Evolutionary conservation across 129 eudicot species (phyloP).

Genomic region (Ambrosia artemisiifolia): DNA sequence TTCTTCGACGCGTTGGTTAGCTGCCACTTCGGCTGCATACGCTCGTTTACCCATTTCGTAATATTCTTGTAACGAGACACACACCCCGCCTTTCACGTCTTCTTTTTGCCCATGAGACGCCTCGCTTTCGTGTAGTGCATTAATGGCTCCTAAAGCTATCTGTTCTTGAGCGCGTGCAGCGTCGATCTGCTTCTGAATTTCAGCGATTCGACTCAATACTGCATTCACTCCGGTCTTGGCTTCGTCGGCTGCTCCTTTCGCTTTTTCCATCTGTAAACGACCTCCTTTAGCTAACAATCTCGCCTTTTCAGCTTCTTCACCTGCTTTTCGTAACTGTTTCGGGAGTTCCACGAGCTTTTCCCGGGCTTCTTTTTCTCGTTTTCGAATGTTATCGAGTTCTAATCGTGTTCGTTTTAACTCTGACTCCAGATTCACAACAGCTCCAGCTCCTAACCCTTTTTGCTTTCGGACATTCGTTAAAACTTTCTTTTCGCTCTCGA

Average conservation of each 20-base stretch:
- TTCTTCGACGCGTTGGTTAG: slow-evolving; percentile 52
- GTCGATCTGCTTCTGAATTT: slow-evolving; percentile 78
- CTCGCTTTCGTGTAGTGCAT: slow-evolving; percentile 65
- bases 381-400: slow-evolving; percentile 49
- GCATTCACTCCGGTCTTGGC: slow-evolving; percentile 61
- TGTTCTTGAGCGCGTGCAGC: slow-evolving; percentile 80
- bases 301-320: slow-evolving; percentile 63
- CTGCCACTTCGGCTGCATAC: slow-evolving; percentile 76
- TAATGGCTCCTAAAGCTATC: slow-evolving; percentile 73
- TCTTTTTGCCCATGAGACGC: slow-evolving; percentile 41
- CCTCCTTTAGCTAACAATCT: slow-evolving; percentile 47
- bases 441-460: slow-evolving; percentile 77
- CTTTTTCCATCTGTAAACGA: slow-evolving; percentile 46
- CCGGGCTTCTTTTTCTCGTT: slow-evolving; percentile 60
- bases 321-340: slow-evolving; percentile 61
- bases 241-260: slow-evolving; percentile 63
- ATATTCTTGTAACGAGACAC: slow-evolving; percentile 77
- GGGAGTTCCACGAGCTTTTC: slow-evolving; percentile 72
- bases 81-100: slow-evolving; percentile 47
- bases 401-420: slow-evolving; percentile 54
- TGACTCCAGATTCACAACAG: slow-evolving; percentile 75
- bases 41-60: slow-evolving; percentile 67
- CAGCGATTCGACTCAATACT: slow-evolving; percentile 44
- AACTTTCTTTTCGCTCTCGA: slow-evolving; percentile 63
- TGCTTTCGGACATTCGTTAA: slow-evolving; percentile 58